Percentiles rank a stretch among this genome's conserved stretches.
Evolutionary conservation across 305 asterid genomes (phyloP).

Genomic region (Fraxinus dipetala): DNA sequence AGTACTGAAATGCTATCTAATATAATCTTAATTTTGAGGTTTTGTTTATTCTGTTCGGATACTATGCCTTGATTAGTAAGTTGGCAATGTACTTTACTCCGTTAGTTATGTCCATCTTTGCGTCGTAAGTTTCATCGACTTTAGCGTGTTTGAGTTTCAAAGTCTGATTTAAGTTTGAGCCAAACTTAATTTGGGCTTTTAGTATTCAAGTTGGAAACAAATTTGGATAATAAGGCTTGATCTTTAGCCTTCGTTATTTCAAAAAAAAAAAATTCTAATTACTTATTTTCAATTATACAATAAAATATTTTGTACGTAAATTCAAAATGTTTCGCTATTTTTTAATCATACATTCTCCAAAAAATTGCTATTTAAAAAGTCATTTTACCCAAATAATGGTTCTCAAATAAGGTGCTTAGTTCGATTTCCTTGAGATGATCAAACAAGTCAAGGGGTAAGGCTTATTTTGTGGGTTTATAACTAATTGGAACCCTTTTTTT

Average conservation of each 20-base stretch:
- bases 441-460: not conserved
- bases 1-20: not conserved
- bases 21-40: not conserved
- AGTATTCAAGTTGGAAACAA: not conserved
- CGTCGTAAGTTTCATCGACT: not conserved
- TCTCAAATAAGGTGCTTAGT: not conserved
- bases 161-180: not conserved
- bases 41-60: not conserved
- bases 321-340: too few species aligned
- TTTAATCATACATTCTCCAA: too few species aligned
- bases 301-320: not conserved
- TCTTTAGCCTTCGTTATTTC: not conserved
- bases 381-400: not conserved
- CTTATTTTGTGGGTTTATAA: too few species aligned
- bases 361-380: too few species aligned
- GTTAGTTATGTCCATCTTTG: not conserved
- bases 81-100: conserved; percentile 27
- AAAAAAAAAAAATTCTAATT: too few species aligned
- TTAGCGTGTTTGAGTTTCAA: not conserved
- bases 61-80: conserved; percentile 8
- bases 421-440: not conserved
- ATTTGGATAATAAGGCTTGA: not conserved
- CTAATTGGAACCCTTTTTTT: not conserved
- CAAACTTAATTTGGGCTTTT: not conserved
- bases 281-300: not conserved